A percentile compares a stretch with the other conserved stretches of the same genome.
These are phyloP conservation scores for Patellaria atrata DNA, from an alignment of 495 filamentous ascomycete genomes.

Conservation along the genomic window DNA sequence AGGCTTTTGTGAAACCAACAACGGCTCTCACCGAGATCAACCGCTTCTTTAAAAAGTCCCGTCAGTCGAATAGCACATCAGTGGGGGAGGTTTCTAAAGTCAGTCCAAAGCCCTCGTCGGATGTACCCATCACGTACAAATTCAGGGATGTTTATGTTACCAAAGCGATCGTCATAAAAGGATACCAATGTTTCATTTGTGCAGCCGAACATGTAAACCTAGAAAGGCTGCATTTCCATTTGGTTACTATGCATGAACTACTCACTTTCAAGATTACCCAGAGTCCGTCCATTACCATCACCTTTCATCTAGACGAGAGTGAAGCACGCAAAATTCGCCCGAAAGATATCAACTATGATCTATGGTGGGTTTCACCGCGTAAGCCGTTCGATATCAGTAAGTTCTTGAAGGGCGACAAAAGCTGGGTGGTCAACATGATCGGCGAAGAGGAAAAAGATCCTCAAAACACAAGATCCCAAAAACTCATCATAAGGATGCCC, in stretches of 20 bases:
- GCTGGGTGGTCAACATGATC: background rate
- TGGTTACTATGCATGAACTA: background rate
- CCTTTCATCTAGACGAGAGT: background rate
- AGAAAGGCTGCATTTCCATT: slow-evolving; percentile 1
- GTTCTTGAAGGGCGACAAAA: background rate
- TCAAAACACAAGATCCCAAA: background rate
- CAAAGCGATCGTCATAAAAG: background rate
- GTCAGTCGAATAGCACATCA: no score
- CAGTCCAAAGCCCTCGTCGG: no score
- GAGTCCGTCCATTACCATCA: background rate
- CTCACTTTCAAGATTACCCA: background rate
- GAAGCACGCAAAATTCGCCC: no score
- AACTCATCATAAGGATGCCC: background rate
- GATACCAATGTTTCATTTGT: background rate
- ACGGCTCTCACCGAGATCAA: no score
- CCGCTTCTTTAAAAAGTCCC: no score
- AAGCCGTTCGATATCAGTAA: background rate
- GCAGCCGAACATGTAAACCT: background rate
- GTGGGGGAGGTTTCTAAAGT: no score
- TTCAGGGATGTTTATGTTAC: background rate
- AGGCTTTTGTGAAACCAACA: no score
- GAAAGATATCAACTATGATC: no score
- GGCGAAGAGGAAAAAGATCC: background rate
- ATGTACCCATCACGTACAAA: background rate
- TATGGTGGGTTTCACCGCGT: slow-evolving; percentile 1